Evolutionary conservation across 2,329 filamentous ascomycete genomes (phyloP).

Genomic region (Furcasterigmium furcatum): DNA sequence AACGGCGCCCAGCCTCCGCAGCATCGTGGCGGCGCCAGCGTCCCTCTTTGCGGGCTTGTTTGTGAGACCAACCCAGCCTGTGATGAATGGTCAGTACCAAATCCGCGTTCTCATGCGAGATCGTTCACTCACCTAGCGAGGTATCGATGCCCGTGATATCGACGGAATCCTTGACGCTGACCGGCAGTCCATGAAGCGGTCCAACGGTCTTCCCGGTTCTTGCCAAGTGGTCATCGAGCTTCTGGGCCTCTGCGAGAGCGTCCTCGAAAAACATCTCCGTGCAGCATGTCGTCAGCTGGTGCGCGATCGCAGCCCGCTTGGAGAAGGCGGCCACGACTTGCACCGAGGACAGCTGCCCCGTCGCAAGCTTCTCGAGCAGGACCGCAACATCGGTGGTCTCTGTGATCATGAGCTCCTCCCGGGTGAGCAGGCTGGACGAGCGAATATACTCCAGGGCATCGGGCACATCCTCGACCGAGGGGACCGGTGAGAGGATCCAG

Average conservation of each 20-base stretch:
- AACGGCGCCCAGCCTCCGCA: conserved; percentile 36
- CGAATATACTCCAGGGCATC: conserved; percentile 6
- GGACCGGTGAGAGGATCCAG: conserved; percentile 4
- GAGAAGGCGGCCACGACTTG: conserved; percentile 29
- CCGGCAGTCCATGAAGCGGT: conserved; percentile 35
- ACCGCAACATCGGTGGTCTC: conserved; percentile 38
- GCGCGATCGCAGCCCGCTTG: conserved; percentile 22
- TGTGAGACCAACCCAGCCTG: conserved; percentile 59
- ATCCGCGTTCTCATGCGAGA: no score
- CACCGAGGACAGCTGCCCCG: conserved; percentile 29
- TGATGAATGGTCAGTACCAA: conserved; percentile 37
- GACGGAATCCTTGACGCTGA: conserved; percentile 18
- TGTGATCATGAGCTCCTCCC: conserved; percentile 44
- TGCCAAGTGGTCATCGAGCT: conserved; percentile 39
- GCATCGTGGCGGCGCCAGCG: conserved; percentile 33
- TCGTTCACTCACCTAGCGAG: conserved; percentile 39
- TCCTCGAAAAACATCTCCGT: conserved; percentile 46
- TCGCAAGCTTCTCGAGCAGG: conserved; percentile 34
- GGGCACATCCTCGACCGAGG: not conserved
- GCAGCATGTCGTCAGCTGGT: conserved; percentile 41
- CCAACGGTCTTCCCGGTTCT: conserved; percentile 36
- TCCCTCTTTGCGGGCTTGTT: conserved; percentile 49
- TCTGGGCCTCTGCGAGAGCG: conserved; percentile 31
- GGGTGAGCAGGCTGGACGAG: conserved; percentile 34
- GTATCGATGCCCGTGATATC: conserved; percentile 41